Evolutionary conservation across 2,329 filamentous ascomycete genomes (phyloP).

Genomic region (Xylaria sp.): DNA sequence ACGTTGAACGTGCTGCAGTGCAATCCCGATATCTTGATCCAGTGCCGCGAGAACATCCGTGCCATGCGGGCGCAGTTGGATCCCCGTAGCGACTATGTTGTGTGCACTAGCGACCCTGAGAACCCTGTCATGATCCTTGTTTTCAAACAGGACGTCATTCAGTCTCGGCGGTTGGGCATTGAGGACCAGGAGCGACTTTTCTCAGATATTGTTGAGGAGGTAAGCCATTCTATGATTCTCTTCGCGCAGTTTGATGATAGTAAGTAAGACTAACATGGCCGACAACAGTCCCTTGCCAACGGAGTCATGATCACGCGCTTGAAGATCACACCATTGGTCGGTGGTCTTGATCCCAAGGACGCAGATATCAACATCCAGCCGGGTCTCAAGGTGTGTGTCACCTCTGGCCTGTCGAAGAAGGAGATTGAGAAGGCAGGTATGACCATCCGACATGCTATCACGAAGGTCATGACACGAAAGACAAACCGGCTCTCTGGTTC

Average conservation of each 20-base stretch:
- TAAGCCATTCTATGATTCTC: slow-evolving; percentile 39
- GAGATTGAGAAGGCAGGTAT: slow-evolving; percentile 92
- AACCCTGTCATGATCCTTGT: slow-evolving; percentile 83
- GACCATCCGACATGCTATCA: slow-evolving; percentile 84
- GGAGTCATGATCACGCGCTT: slow-evolving; percentile 83
- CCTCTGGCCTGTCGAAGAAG: slow-evolving; percentile 81
- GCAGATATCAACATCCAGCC: slow-evolving; percentile 66
- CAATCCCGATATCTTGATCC: slow-evolving; percentile 72
- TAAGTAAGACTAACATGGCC: slow-evolving; percentile 6
- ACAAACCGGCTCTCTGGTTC: slow-evolving; percentile 43
- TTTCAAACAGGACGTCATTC: slow-evolving; percentile 77
- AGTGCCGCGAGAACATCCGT: slow-evolving; percentile 80
- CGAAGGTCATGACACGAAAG: slow-evolving; percentile 75
- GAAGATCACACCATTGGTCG: slow-evolving; percentile 67
- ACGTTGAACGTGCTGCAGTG: slow-evolving; percentile 81
- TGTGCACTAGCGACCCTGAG: slow-evolving; percentile 71
- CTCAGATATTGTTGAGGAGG: slow-evolving; percentile 94
- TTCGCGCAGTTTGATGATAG: neutral
- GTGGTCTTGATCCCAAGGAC: slow-evolving; percentile 60
- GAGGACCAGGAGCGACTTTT: slow-evolving; percentile 80
- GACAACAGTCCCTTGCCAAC: slow-evolving; percentile 67
- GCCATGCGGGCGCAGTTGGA: slow-evolving; percentile 83
- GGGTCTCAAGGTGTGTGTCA: slow-evolving; percentile 86
- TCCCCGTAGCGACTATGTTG: slow-evolving; percentile 88
- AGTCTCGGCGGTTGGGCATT: slow-evolving; percentile 59